These are phyloP conservation scores for Claviceps monticola DNA, from an alignment of 2,329 filamentous ascomycete genomes.

Conservation along the genomic window DNA sequence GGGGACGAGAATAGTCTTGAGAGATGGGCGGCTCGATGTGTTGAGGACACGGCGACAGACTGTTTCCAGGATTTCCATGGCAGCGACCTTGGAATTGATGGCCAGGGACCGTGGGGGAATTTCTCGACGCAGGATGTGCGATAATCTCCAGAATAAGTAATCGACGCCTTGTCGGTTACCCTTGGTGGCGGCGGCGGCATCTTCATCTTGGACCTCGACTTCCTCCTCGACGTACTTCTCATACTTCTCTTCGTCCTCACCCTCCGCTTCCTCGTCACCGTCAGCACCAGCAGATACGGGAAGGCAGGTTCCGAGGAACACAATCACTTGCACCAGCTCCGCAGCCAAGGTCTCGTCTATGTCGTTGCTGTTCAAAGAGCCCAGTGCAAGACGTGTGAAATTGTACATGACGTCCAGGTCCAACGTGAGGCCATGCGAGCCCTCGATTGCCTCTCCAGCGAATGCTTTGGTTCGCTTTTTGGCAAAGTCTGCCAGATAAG, in stretches of 20 bases:
- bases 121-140: slow-evolving; percentile 66
- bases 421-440: slow-evolving; percentile 58
- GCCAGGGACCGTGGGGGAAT: slow-evolving; percentile 47
- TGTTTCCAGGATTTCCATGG: slow-evolving; percentile 59
- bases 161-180: slow-evolving; percentile 35
- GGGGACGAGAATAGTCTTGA: slow-evolving; percentile 44
- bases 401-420: slow-evolving; percentile 48
- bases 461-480: slow-evolving; percentile 37
- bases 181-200: slow-evolving; percentile 5
- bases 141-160: slow-evolving; percentile 67
- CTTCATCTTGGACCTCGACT: slow-evolving; percentile 28
- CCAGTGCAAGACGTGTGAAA: slow-evolving; percentile 36
- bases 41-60: slow-evolving; percentile 49
- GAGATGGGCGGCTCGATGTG: slow-evolving; percentile 43
- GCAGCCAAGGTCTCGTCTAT: slow-evolving; percentile 63
- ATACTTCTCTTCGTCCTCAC: slow-evolving; percentile 10
- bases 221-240: slow-evolving; percentile 19
- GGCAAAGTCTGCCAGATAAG: slow-evolving; percentile 71
- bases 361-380: slow-evolving; percentile 45
- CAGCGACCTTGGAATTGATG: slow-evolving; percentile 60
- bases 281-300: slow-evolving; percentile 25
- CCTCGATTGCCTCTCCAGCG: slow-evolving; percentile 43
- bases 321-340: slow-evolving; percentile 66
- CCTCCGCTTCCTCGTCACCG: slow-evolving; percentile 27
- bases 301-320: slow-evolving; percentile 59